Percentiles rank a stretch among this genome's conserved stretches.
These are phyloP conservation scores for Stagonosporopsis cucurbitacearum DNA, from an alignment of 2,329 filamentous ascomycete species.

Conservation along the genomic window DNA sequence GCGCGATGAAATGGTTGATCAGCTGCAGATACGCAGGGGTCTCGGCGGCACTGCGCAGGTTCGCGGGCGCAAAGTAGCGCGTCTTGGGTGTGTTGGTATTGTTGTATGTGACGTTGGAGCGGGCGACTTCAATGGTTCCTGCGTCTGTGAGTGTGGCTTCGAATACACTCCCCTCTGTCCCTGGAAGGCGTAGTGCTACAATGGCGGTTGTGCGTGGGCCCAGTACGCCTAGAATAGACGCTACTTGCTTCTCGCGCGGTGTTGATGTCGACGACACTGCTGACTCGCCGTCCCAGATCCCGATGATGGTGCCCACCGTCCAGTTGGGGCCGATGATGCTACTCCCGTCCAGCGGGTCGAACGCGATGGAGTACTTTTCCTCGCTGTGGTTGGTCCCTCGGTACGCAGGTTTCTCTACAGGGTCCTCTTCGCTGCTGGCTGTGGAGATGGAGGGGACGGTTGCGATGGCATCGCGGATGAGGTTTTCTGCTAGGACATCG, in stretches of 20 bases:
- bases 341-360: slow-evolving; percentile 69
- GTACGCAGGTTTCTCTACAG: slow-evolving; percentile 17
- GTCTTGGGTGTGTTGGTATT: slow-evolving; percentile 51
- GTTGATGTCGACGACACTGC: slow-evolving; percentile 27
- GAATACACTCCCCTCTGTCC: slow-evolving; percentile 53
- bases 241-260: slow-evolving; percentile 35
- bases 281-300: slow-evolving; percentile 56
- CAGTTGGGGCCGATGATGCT: slow-evolving; percentile 59
- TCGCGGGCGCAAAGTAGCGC: slow-evolving; percentile 68
- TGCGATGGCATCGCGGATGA: slow-evolving; percentile 62
- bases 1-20: slow-evolving; percentile 57
- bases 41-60: slow-evolving; percentile 64
- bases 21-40: slow-evolving; percentile 58
- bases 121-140: slow-evolving; percentile 53
- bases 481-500: slow-evolving; percentile 63
- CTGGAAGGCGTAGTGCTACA: slow-evolving; percentile 60
- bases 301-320: slow-evolving; percentile 62
- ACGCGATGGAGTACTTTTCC: slow-evolving; percentile 65
- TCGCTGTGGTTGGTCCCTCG: background rate
- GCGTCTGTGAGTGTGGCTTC: slow-evolving; percentile 56
- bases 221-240: slow-evolving; percentile 43
- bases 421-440: slow-evolving; percentile 57
- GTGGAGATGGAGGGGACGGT: slow-evolving; percentile 60
- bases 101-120: slow-evolving; percentile 50
- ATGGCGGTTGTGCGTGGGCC: slow-evolving; percentile 54